Base-by-base conservation (phyloP, 371 early-diverging fungal genomes). In the Mortierella sp. region DNA sequence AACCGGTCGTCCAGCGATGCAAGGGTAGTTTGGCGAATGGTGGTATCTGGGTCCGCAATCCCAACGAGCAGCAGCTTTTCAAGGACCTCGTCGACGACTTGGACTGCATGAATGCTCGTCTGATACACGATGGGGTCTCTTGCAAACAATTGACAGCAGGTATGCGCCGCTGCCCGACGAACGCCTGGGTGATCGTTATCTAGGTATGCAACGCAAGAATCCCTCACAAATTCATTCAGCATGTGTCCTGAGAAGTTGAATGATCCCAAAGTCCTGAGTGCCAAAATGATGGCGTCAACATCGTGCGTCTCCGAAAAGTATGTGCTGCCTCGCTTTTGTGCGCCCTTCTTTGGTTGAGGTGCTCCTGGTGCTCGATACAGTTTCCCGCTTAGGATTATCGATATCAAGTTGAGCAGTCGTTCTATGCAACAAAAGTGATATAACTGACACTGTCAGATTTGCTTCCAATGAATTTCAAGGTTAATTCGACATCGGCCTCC, bases 141-240 rank as follows among this genome's bases (percentile, higher is more conserved):
- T 16, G 92, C 90, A 79, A 96, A 93, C 19, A 99, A 81, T 72
- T 96, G 94, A 78, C 97, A 96, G 63, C 97, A 96, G 3, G 99
- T 97, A 21, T 96, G 89, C 0, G 97, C 97, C 0, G 99, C 97
- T 14, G 97, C 94, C 76, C 93, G 94, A 57, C 99, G 93, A 26
- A 99, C 94, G 34, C 94, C 95, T 9, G 94, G 84, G 48, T 93
- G 91, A 73, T 97, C 97, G 82, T 97, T 95, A 45, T 96, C 96
- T 48, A 99, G 89, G 81, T 98, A 99, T 24, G 91, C 88, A 26
- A 96, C 90, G 8, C 98, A 95, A 63, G 94, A 94, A 75, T 96
- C 96, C 70, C 96, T 92, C 45, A 98, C 95, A 88, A 99, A 95
- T 84, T 98, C 98, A 80, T 96, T 95, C 57, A 99, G 88, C 68